Conservation (phyloP, 1,284 basidiomycete species). For the Ustilago trichophora region DNA sequence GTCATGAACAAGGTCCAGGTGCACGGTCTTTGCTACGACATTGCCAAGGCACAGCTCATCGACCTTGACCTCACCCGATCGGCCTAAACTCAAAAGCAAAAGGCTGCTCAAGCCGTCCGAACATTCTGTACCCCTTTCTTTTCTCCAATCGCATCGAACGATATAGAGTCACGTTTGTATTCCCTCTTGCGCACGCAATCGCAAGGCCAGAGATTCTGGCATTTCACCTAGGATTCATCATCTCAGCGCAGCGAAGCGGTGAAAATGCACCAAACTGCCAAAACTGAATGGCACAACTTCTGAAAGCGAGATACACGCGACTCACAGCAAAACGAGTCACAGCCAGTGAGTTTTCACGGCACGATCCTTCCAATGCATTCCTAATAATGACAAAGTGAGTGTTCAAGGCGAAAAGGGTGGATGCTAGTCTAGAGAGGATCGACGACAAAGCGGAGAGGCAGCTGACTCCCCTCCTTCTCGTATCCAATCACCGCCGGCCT, state of each 20-base stretch:
- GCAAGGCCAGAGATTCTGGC: neutral
- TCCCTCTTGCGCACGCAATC: constrained; percentile 3
- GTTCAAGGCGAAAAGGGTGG: too few species aligned
- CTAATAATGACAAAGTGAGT: too few species aligned
- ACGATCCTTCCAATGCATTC: too few species aligned
- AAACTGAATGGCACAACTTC: too few species aligned
- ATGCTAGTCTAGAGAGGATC: constrained; percentile 17
- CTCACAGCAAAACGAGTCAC: too few species aligned
- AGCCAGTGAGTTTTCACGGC: too few species aligned
- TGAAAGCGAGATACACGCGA: too few species aligned
- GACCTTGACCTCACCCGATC: constrained; percentile 33
- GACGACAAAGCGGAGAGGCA: constrained; percentile 30
- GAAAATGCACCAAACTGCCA: too few species aligned
- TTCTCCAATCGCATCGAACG: neutral
- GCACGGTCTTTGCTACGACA: constrained; percentile 59
- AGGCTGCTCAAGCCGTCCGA: neutral
- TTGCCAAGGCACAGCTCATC: constrained; percentile 51
- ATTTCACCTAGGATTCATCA: neutral
- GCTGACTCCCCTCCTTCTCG: constrained; percentile 45
- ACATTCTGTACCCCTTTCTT: neutral
- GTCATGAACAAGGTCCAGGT: constrained; percentile 60
- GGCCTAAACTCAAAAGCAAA: constrained; percentile 3
- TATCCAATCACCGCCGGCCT: constrained; percentile 40
- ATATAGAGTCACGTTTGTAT: constrained; percentile 12
- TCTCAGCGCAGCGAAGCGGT: too few species aligned